phyloP scores from a whole-genome alignment of 129 eudicot genomes.

The Artemisia annua region DNA sequence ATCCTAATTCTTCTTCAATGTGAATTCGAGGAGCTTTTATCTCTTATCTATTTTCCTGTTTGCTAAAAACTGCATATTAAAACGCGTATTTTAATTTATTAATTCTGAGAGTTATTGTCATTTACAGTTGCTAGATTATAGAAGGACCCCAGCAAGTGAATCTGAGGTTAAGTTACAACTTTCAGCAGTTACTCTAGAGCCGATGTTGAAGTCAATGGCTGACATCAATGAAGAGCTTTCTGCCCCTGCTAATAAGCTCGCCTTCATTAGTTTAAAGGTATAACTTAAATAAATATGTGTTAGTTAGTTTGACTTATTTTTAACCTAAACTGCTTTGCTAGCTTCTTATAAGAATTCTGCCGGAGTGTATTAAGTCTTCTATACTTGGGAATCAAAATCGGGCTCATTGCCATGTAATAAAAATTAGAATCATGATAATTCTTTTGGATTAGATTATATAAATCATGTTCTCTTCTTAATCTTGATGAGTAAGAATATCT shows the following conservation, averaged over 20 bases:
- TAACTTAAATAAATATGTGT: conserved; percentile 13
- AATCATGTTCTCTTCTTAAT: too few species aligned
- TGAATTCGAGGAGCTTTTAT: conserved; percentile 1
- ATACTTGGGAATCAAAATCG: conserved; percentile 1
- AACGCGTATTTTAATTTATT: conserved; percentile 4
- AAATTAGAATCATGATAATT: too few species aligned
- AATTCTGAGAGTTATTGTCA: conserved; percentile 22
- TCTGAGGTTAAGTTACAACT: conserved; percentile 94
- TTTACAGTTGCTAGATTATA: conserved; percentile 79
- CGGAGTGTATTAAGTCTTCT: neutral
- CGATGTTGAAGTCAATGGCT: conserved; percentile 97
- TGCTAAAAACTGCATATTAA: conserved; percentile 4
- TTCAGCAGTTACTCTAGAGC: conserved; percentile 73
- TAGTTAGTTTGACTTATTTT: conserved; percentile 9
- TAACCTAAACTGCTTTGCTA: neutral
- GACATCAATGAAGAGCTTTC: conserved; percentile 83
- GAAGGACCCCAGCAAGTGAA: conserved; percentile 67
- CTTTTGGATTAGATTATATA: too few species aligned
- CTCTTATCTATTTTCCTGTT: neutral
- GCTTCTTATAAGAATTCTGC: neutral
- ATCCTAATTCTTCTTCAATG: neutral
- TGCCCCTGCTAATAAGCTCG: conserved; percentile 70
- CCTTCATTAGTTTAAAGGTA: conserved; percentile 89
- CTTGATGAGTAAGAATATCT: too few species aligned
- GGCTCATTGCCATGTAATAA: too few species aligned